These are phyloP conservation scores for Cutaneotrichosporon sp. DNA, from an alignment of 1,284 basidiomycete species.

Conservation along the genomic window DNA sequence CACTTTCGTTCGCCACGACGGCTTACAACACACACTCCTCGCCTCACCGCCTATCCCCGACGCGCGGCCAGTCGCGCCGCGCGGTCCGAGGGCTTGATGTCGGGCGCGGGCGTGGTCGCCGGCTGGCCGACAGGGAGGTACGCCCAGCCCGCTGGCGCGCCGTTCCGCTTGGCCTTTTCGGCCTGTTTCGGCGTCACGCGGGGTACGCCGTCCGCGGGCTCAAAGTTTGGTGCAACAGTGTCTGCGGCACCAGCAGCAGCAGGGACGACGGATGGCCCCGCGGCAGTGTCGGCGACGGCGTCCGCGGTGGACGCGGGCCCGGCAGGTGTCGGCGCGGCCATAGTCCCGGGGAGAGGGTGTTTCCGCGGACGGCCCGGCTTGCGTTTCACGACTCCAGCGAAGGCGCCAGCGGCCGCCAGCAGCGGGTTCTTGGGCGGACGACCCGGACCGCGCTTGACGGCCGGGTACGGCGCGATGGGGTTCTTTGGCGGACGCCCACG, in stretches of 20 bases:
- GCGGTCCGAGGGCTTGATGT: slow-evolving; percentile 2
- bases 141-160: slow-evolving; percentile 38
- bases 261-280: too few relatives aligned
- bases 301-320: background rate
- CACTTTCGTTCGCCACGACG: background rate
- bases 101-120: background rate
- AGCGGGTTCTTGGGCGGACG: slow-evolving; percentile 11
- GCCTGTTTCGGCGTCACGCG: slow-evolving; percentile 6
- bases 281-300: background rate
- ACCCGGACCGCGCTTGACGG: slow-evolving; percentile 12
- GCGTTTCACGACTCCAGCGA: background rate
- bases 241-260: too few relatives aligned
- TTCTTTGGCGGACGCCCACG: slow-evolving; percentile 2
- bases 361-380: slow-evolving; percentile 6
- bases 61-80: slow-evolving; percentile 9
- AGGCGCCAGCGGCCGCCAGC: background rate
- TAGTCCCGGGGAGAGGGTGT: background rate
- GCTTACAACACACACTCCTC: background rate
- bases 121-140: slow-evolving; percentile 17
- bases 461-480: background rate
- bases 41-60: slow-evolving; percentile 8
- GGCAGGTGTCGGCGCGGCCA: background rate
- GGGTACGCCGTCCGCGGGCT: background rate
- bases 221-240: background rate
- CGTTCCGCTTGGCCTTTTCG: slow-evolving; percentile 24